Conservation (phyloP, 1,284 basidiomycete species). For the Mycosarcoma mackinlayi region DNA sequence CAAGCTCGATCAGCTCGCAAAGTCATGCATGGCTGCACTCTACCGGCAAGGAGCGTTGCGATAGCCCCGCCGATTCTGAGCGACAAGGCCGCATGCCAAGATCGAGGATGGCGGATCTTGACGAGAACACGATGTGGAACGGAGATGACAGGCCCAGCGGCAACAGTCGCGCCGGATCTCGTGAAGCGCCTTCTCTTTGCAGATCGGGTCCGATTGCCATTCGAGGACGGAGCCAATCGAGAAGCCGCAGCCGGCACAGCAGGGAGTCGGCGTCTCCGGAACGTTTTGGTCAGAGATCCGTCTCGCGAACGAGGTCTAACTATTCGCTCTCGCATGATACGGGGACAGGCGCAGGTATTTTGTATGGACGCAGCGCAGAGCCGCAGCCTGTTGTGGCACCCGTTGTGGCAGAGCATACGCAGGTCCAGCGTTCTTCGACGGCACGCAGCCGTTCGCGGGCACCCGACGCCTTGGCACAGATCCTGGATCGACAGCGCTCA, state of each 20-base stretch:
- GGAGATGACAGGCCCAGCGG: slow-evolving; percentile 29
- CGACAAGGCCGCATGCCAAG: slow-evolving; percentile 38
- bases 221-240: slow-evolving; percentile 38
- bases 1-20: slow-evolving; percentile 25
- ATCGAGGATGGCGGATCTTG: slow-evolving; percentile 46
- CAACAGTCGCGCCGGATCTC: slow-evolving; percentile 21
- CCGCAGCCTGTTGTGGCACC: slow-evolving; percentile 12
- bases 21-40: slow-evolving; percentile 15
- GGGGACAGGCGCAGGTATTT: neutral
- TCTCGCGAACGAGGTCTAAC: slow-evolving; percentile 27
- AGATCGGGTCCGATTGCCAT: slow-evolving; percentile 32
- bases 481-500: slow-evolving; percentile 39
- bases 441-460: slow-evolving; percentile 44
- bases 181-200: slow-evolving; percentile 8
- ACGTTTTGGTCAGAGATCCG: slow-evolving; percentile 26
- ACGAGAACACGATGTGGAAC: slow-evolving; percentile 52
- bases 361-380: slow-evolving; percentile 44
- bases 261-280: slow-evolving; percentile 36
- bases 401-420: slow-evolving; percentile 24
- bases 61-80: slow-evolving; percentile 48
- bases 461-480: slow-evolving; percentile 50
- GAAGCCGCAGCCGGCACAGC: slow-evolving; percentile 51
- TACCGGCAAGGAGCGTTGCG: slow-evolving; percentile 29
- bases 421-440: slow-evolving; percentile 44
- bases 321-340: slow-evolving; percentile 32